Evolutionary conservation across 257 asterid genomes (phyloP).

Genomic region (Linaria vulgaris): DNA sequence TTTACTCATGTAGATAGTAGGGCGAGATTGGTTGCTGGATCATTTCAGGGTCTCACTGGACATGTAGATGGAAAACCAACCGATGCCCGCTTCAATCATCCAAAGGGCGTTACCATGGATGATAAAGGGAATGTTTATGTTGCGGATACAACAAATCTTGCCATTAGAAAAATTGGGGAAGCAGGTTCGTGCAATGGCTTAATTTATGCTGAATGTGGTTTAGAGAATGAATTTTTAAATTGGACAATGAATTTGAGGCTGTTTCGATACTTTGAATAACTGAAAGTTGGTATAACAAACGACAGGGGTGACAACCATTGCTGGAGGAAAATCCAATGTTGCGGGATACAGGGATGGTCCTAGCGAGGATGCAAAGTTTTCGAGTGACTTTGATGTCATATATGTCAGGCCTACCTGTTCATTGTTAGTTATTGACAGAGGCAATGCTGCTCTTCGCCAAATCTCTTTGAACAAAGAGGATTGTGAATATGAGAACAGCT

Average conservation of each 20-base stretch:
- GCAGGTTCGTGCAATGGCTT: conserved; percentile 48
- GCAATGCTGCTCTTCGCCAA: conserved; percentile 97
- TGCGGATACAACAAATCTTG: conserved; percentile 86
- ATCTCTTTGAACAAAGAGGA: conserved; percentile 84
- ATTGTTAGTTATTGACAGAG: conserved; percentile 82
- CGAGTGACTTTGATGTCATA: conserved; percentile 82
- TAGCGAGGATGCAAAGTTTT: conserved; percentile 94
- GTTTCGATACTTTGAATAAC: not conserved
- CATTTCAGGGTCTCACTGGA: conserved; percentile 90
- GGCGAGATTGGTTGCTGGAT: conserved; percentile 95
- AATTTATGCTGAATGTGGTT: conserved; percentile 10
- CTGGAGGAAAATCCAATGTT: conserved; percentile 94
- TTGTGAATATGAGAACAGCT: conserved; percentile 64
- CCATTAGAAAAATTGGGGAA: conserved; percentile 96
- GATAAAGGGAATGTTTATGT: conserved; percentile 95
- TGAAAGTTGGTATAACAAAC: conserved; percentile 16
- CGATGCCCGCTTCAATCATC: conserved; percentile 91
- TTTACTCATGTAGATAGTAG: conserved; percentile 66
- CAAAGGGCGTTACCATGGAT: conserved; percentile 88
- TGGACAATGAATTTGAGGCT: not conserved
- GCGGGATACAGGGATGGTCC: conserved; percentile 98
- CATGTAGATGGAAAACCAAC: conserved; percentile 97
- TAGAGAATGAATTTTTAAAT: not conserved
- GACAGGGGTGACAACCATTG: conserved; percentile 96
- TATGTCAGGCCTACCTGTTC: conserved; percentile 86